These are phyloP conservation scores for Trichoderma sp. DNA, from an alignment of 2,329 filamentous ascomycete genomes.

Conservation along the genomic window DNA sequence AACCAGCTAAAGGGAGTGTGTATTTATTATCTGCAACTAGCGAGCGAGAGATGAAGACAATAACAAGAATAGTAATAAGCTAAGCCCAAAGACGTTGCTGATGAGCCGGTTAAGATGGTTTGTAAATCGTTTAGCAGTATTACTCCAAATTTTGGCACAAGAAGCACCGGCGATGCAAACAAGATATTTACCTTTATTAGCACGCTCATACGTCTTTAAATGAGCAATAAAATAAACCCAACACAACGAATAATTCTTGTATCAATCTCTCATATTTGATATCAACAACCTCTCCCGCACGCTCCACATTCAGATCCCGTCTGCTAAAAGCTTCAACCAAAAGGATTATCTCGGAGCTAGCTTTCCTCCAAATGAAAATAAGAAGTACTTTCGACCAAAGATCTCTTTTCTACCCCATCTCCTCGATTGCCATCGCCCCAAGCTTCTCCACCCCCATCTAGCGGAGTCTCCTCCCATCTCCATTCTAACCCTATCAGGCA, in stretches of 20 bases:
- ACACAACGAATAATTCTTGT: neutral
- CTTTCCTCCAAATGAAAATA: neutral
- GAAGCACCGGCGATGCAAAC: neutral
- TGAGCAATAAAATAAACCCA: neutral
- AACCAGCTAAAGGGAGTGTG: neutral
- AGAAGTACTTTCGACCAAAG: neutral
- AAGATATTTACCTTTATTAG: neutral
- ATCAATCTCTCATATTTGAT: neutral
- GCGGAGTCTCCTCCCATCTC: slow-evolving; percentile 1
- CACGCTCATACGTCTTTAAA: neutral
- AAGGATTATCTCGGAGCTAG: neutral
- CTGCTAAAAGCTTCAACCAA: neutral
- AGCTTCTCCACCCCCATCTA: neutral
- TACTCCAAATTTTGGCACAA: neutral
- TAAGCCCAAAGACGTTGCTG: neutral
- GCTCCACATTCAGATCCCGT: neutral
- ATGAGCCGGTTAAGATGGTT: neutral
- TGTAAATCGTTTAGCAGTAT: neutral
- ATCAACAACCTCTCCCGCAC: neutral
- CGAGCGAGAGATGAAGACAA: neutral
- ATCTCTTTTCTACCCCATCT: neutral
- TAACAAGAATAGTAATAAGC: neutral
- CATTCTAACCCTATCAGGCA: slow-evolving; percentile 22
- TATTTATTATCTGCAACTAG: neutral
- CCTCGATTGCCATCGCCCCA: neutral